Percentiles rank a stretch among this genome's conserved stretches.
Evolutionary conservation across 1,284 basidiomycete species (phyloP).

Genomic region (Cryptococcus sp.): DNA sequence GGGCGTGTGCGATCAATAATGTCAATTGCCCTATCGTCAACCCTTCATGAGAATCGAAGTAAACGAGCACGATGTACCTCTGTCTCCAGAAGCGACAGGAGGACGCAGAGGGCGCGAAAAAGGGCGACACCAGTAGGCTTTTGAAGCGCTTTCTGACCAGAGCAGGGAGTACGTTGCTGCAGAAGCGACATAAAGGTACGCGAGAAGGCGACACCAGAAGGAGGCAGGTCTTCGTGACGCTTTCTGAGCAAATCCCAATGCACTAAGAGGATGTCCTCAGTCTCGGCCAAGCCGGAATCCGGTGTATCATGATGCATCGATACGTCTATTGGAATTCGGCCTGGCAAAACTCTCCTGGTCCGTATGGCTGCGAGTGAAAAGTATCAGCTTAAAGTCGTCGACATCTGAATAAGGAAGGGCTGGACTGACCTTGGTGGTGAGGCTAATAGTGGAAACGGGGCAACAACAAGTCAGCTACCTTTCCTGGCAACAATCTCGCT

Average conservation of each 20-base stretch:
- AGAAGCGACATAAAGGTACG: too few species aligned
- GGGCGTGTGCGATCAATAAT: too few species aligned
- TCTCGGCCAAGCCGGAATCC: slow-evolving; percentile 1
- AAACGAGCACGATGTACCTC: too few species aligned
- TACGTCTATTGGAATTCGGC: slow-evolving; percentile 76
- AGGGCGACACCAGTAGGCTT: too few species aligned
- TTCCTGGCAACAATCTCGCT: background rate
- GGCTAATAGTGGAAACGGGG: slow-evolving; percentile 24
- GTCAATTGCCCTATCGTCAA: too few species aligned
- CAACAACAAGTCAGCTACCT: too few species aligned
- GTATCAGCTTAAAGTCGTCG: slow-evolving; percentile 2
- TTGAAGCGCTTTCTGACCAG: too few species aligned
- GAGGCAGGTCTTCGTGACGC: background rate
- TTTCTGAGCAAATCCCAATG: background rate
- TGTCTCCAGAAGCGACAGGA: too few species aligned
- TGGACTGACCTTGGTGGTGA: slow-evolving; percentile 71
- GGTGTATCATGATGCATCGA: slow-evolving; percentile 1
- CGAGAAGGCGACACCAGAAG: too few species aligned
- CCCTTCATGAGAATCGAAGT: too few species aligned
- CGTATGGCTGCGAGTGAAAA: slow-evolving; percentile 71
- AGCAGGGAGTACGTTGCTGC: too few species aligned
- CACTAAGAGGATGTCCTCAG: background rate
- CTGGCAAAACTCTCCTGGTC: slow-evolving; percentile 84
- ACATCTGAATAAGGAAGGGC: slow-evolving; percentile 10
- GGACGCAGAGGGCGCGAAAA: too few species aligned